A percentile compares a stretch with the other conserved stretches of the same genome.
Evolutionary conservation across 306 rosid species (phyloP).

Genomic region (Rosa multiflora): DNA sequence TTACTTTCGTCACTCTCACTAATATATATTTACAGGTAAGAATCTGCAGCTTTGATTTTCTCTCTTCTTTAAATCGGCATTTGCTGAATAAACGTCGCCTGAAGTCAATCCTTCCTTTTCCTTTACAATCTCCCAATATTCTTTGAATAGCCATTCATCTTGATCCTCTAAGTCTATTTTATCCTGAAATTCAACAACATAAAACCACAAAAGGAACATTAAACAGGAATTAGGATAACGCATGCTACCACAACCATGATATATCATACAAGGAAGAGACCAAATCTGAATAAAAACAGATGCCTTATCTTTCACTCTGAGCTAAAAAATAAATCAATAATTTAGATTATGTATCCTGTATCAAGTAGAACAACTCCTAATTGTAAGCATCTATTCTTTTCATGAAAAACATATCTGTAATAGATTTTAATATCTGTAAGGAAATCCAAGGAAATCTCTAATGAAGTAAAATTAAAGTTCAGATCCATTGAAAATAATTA

Average conservation of each 20-base stretch:
- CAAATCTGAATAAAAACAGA: not conserved
- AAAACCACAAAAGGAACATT: not conserved
- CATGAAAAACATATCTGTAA: not conserved
- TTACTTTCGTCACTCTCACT: no score
- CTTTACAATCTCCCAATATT: constrained; percentile 73
- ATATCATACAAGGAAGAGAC: not conserved
- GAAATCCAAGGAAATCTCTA: not conserved
- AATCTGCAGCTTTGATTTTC: no score
- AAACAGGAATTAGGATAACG: not conserved
- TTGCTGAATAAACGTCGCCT: constrained; percentile 30
- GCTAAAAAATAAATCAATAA: not conserved
- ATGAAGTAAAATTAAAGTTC: not conserved
- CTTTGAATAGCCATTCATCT: constrained; percentile 75
- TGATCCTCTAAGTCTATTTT: constrained; percentile 46
- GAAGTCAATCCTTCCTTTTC: constrained; percentile 47
- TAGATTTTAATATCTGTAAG: not conserved
- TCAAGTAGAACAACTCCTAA: not conserved
- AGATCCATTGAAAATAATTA: not conserved
- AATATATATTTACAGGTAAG: no score
- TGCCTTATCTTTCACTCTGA: not conserved
- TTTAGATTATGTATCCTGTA: not conserved
- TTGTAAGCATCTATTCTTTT: not conserved
- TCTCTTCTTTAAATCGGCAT: no score
- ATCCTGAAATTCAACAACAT: constrained; percentile 43
- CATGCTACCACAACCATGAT: constrained; percentile 1